Evolutionary conservation across 768 basidiomycete species (phyloP).

Genomic region (Coprinopsis marcescibilis): DNA sequence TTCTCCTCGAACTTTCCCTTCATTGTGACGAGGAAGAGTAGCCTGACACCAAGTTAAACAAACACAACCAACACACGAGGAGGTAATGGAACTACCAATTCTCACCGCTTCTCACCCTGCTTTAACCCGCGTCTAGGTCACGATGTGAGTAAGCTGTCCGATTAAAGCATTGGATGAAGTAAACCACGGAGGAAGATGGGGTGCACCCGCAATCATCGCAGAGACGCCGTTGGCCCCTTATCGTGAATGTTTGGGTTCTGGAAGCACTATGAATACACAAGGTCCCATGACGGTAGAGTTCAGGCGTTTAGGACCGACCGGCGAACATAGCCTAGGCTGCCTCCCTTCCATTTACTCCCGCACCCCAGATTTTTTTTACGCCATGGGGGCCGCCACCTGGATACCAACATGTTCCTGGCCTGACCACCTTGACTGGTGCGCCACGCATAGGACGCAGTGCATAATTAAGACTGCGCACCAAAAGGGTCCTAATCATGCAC

Average conservation of each 20-base stretch:
- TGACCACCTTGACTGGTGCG: not conserved
- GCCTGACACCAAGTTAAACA: no score
- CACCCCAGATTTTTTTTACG: constrained; percentile 4
- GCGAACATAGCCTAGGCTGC: no score
- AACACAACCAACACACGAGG: no score
- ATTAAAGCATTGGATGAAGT: no score
- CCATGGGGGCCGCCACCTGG: not conserved
- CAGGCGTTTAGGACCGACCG: constrained; percentile 3
- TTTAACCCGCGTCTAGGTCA: no score
- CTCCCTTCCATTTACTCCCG: constrained; percentile 1
- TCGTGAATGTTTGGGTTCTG: not conserved
- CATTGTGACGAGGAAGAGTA: no score
- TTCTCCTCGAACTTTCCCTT: no score
- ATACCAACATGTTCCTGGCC: not conserved
- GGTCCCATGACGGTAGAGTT: not conserved
- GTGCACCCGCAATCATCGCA: not conserved
- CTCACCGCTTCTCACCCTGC: no score
- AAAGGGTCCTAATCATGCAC: not conserved
- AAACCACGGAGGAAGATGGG: no score
- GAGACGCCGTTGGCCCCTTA: not conserved
- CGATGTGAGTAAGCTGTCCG: no score
- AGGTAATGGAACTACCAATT: no score
- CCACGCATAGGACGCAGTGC: constrained; percentile 5
- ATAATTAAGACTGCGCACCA: no score
- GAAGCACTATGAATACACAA: not conserved